A percentile compares a stretch with the other conserved stretches of the same genome.
Evolutionary conservation across 202 grass and related monocot genomes (phyloP).

Genomic region (Alloteropsis angusta): DNA sequence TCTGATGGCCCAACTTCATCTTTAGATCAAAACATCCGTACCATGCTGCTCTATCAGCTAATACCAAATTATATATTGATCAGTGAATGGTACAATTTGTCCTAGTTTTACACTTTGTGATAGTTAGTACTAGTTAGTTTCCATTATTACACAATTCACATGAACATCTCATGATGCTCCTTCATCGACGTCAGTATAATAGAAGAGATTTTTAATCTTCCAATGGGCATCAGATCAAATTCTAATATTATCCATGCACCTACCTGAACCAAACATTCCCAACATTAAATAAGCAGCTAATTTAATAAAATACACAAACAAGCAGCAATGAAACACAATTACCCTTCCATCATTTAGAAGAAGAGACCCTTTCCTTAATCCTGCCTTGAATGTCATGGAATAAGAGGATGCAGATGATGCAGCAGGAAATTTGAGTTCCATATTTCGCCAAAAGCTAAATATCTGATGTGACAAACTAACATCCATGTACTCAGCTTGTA

Average conservation of each 20-base stretch:
- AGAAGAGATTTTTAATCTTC: background rate
- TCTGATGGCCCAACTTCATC: background rate
- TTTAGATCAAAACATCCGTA: slow-evolving; percentile 2
- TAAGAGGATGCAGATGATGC: slow-evolving; percentile 37
- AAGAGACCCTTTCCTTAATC: slow-evolving; percentile 79
- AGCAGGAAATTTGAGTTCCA: slow-evolving; percentile 52
- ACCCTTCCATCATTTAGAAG: slow-evolving; percentile 98
- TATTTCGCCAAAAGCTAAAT: slow-evolving; percentile 64
- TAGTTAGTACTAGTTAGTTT: background rate
- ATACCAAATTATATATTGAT: background rate
- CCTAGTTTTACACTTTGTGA: background rate
- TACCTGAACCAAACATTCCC: slow-evolving; percentile 26
- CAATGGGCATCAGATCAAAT: background rate
- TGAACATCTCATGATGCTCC: slow-evolving; percentile 3
- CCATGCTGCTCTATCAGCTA: background rate
- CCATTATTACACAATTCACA: background rate
- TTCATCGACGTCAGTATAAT: background rate
- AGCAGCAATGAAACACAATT: slow-evolving; percentile 22
- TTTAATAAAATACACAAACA: background rate
- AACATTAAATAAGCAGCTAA: slow-evolving; percentile 11
- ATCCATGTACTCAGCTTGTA: slow-evolving; percentile 75
- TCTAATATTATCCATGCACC: background rate
- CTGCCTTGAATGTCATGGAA: slow-evolving; percentile 45
- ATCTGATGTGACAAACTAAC: slow-evolving; percentile 84
- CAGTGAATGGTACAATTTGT: background rate